These are phyloP conservation scores for Fraxinus dipetala DNA, from an alignment of 305 asterid genomes.

Conservation along the genomic window DNA sequence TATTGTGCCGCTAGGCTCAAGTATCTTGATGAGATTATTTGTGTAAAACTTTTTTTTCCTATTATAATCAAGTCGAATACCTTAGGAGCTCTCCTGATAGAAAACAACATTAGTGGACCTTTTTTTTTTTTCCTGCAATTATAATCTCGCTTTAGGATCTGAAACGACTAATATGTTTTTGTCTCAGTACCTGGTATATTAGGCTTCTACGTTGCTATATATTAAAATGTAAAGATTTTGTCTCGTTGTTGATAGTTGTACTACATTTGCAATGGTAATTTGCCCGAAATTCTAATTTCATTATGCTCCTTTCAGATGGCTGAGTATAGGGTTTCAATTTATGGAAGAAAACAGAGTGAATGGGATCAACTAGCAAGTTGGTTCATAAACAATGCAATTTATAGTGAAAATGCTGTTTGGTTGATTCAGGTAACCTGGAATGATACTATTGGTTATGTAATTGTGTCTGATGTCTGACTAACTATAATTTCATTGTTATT, in stretches of 20 bases:
- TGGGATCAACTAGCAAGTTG: constrained; percentile 97
- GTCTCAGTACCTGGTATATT: neutral
- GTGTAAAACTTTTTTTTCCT: neutral
- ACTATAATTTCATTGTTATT: constrained; percentile 4
- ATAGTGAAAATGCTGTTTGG: constrained; percentile 88
- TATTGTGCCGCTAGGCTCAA: neutral
- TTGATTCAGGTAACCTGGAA: constrained; percentile 67
- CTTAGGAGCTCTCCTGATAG: neutral
- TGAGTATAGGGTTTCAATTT: constrained; percentile 79
- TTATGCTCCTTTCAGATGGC: constrained; percentile 58
- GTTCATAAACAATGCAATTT: constrained; percentile 71
- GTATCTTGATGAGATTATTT: neutral
- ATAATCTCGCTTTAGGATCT: neutral
- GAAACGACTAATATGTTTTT: neutral
- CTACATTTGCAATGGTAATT: constrained; percentile 18
- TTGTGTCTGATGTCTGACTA: constrained; percentile 13
- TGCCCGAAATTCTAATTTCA: constrained; percentile 16
- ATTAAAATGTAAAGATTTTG: neutral
- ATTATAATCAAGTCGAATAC: neutral
- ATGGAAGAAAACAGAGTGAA: constrained; percentile 92
- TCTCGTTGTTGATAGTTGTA: constrained; percentile 11
- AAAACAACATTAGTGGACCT: neutral
- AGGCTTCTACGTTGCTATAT: neutral
- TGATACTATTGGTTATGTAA: constrained; percentile 13
- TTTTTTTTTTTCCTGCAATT: neutral